A percentile compares a stretch with the other conserved stretches of the same genome.
Conservation (phyloP, 2,329 filamentous ascomycete species). For the Orbilia ellipsospora region DNA sequence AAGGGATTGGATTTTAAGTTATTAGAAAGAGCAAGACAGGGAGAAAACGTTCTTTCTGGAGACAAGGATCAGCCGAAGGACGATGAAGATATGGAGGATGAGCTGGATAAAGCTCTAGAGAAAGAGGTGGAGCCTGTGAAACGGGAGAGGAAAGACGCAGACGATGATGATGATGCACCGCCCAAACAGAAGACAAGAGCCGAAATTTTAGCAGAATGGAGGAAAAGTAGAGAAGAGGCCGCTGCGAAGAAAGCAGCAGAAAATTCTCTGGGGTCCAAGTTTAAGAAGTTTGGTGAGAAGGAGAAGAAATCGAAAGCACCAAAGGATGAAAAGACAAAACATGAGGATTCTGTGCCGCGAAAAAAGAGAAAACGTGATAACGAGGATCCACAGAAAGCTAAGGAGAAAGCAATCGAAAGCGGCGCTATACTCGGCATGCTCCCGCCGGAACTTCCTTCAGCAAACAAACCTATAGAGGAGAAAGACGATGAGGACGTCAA, state of each 20-base stretch:
- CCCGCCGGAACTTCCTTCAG: slow-evolving; percentile 56
- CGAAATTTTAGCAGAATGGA: slow-evolving; percentile 75
- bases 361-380: slow-evolving; percentile 63
- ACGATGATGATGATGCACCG: slow-evolving; percentile 70
- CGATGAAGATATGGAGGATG: slow-evolving; percentile 71
- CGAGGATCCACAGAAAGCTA: slow-evolving; percentile 12
- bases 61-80: slow-evolving; percentile 58
- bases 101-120: slow-evolving; percentile 71
- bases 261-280: slow-evolving; percentile 69
- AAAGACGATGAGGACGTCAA: slow-evolving; percentile 68
- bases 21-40: slow-evolving; percentile 74
- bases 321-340: slow-evolving; percentile 67
- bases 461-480: slow-evolving; percentile 62
- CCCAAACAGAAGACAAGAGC: slow-evolving; percentile 72
- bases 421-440: slow-evolving; percentile 57
- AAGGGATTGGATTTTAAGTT: slow-evolving; percentile 92
- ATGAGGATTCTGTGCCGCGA: slow-evolving; percentile 72
- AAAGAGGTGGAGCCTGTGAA: slow-evolving; percentile 68
- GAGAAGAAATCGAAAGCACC: slow-evolving; percentile 60
- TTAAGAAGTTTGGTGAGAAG: slow-evolving; percentile 71
- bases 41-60: slow-evolving; percentile 71
- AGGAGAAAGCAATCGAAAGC: slow-evolving; percentile 24
- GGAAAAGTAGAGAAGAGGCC: slow-evolving; percentile 68
- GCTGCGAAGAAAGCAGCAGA: slow-evolving; percentile 69
- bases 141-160: slow-evolving; percentile 68